Percentiles rank a stretch among this genome's conserved stretches.
phyloP scores from a whole-genome alignment of 148 eudicot species.

The Bassia scoparia region DNA sequence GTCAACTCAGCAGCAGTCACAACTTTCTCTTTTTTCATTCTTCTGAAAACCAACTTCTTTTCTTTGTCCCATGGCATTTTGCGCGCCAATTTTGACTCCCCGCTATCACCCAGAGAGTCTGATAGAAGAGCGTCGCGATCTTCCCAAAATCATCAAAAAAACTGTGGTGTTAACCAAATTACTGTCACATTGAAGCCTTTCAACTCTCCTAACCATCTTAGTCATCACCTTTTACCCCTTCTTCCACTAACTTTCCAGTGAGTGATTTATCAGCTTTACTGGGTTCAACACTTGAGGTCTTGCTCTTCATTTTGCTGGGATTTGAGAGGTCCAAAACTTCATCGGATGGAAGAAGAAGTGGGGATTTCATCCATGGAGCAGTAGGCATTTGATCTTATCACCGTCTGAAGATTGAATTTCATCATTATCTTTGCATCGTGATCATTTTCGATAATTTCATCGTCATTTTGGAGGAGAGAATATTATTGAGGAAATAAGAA shows the following conservation, averaged over 20 bases:
- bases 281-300: conserved; percentile 10
- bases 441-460: conserved; percentile 7
- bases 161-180: conserved; percentile 22
- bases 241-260: conserved; percentile 61
- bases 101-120: conserved; percentile 23
- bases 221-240: conserved; percentile 60
- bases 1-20: conserved; percentile 57
- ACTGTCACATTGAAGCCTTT: conserved; percentile 31
- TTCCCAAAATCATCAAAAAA: too few relatives aligned
- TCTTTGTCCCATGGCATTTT: conserved; percentile 77
- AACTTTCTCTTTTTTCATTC: conserved; percentile 57
- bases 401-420: conserved; percentile 11
- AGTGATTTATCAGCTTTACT: conserved; percentile 33
- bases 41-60: conserved; percentile 46
- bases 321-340: conserved; percentile 43
- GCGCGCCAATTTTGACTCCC: conserved; percentile 19
- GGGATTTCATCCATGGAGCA: conserved; percentile 88
- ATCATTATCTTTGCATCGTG: conserved; percentile 5
- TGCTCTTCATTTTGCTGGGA: conserved; percentile 27
- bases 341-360: conserved; percentile 45
- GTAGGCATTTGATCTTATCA: conserved; percentile 51
- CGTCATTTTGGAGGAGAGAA: conserved; percentile 10
- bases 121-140: too few relatives aligned
- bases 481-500: conserved; percentile 29
- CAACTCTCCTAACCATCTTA: conserved; percentile 43